phyloP scores from a whole-genome alignment of 2,329 filamentous ascomycete genomes.

The Ustulina deusta region DNA sequence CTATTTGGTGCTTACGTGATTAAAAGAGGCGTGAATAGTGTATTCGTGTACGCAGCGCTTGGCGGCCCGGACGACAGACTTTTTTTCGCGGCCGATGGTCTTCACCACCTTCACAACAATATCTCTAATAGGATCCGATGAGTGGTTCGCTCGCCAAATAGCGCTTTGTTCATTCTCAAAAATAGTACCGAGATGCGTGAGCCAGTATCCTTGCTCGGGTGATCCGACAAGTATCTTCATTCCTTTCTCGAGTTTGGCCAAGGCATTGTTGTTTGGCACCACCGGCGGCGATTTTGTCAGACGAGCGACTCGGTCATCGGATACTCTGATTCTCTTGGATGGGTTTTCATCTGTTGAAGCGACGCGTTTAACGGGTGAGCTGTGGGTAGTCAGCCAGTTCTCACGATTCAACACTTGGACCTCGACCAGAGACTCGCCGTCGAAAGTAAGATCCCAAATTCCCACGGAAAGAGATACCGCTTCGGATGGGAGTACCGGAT shows the following conservation, averaged over 20 bases:
- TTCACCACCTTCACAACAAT: constrained; percentile 15
- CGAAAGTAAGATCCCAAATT: background rate
- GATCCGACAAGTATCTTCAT: background rate
- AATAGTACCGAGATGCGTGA: constrained; percentile 13
- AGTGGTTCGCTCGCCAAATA: constrained; percentile 12
- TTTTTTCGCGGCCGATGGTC: background rate
- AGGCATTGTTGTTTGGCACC: background rate
- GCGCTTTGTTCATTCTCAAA: background rate
- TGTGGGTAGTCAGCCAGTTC: background rate
- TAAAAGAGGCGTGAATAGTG: background rate
- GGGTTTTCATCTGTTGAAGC: background rate
- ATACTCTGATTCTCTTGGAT: background rate
- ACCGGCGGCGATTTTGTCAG: background rate
- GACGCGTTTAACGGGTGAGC: background rate
- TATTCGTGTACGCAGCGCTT: background rate
- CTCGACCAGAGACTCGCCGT: background rate
- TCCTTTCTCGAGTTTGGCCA: background rate
- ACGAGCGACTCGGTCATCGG: background rate
- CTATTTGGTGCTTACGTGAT: constrained; percentile 16
- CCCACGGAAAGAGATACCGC: background rate
- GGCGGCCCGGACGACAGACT: background rate
- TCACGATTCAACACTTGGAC: constrained; percentile 14
- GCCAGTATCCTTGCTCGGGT: constrained; percentile 5
- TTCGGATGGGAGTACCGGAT: background rate
- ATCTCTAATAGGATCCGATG: background rate